Percentiles rank a stretch among this genome's conserved stretches.
phyloP scores from a whole-genome alignment of 306 rosid species.

The Argentina anserina region DNA sequence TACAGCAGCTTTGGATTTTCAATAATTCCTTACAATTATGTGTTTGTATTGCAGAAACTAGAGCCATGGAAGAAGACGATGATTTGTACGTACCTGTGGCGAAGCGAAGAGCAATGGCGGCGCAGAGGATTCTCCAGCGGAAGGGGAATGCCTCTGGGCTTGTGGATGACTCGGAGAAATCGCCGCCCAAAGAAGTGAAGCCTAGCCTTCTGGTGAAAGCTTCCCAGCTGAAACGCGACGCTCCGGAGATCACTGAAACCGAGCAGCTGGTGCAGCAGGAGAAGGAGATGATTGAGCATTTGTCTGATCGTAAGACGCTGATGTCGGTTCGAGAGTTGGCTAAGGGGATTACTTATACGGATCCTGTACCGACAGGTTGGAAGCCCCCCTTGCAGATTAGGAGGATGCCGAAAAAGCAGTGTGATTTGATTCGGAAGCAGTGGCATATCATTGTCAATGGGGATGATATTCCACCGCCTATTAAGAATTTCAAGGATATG shows the following conservation, averaged over 20 bases:
- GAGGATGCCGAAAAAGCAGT: constrained; percentile 55
- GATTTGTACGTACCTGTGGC: constrained; percentile 85
- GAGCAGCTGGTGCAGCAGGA: constrained; percentile 85
- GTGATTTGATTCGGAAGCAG: constrained; percentile 73
- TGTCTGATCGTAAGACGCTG: constrained; percentile 75
- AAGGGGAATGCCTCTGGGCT: constrained; percentile 60
- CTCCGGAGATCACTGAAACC: constrained; percentile 73
- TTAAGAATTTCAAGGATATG: constrained; percentile 87
- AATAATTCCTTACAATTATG: constrained; percentile 1
- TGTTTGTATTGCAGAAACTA: background rate
- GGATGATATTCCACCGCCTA: constrained; percentile 68
- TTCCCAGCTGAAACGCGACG: constrained; percentile 76
- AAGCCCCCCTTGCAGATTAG: constrained; percentile 79
- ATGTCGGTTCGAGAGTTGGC: constrained; percentile 94
- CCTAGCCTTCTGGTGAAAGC: constrained; percentile 82
- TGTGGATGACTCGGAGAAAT: constrained; percentile 71
- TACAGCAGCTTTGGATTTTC: background rate
- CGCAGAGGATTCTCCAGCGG: constrained; percentile 77
- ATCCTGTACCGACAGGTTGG: constrained; percentile 87
- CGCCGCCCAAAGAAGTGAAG: constrained; percentile 54
- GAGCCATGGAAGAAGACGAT: constrained; percentile 64
- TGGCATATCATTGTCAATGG: constrained; percentile 95
- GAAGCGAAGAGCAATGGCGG: constrained; percentile 83
- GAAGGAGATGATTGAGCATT: constrained; percentile 85
- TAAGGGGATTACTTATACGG: constrained; percentile 77